A percentile compares a stretch with the other conserved stretches of the same genome.
These are phyloP conservation scores for Aurantiochytrium sp. DNA, from an alignment of 108 stramenopile species.

Conservation along the genomic window DNA sequence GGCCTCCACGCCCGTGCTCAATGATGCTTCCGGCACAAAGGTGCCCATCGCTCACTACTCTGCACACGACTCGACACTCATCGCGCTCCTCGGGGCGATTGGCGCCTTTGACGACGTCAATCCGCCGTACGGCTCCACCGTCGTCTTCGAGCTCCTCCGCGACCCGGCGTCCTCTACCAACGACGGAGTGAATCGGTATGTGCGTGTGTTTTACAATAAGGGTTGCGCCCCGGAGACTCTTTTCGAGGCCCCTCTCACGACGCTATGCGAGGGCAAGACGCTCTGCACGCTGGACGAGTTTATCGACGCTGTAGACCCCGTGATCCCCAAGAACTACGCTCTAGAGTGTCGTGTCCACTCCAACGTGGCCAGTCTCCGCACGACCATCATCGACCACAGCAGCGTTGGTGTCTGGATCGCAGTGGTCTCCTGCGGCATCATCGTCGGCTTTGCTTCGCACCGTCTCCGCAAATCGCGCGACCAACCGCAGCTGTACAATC, in stretches of 20 bases:
- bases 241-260: neutral
- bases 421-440: neutral
- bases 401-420: neutral
- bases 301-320: neutral
- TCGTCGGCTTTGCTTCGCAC: neutral
- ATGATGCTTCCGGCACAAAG: neutral
- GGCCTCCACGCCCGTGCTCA: neutral
- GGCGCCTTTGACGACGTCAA: neutral
- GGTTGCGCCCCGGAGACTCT: neutral
- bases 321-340: neutral
- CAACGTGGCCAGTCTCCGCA: neutral
- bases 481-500: no score
- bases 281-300: neutral
- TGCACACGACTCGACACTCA: conserved; percentile 7
- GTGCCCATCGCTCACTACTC: neutral
- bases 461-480: neutral
- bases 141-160: neutral
- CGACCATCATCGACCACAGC: neutral
- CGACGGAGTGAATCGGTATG: neutral
- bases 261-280: neutral
- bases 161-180: neutral
- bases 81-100: neutral
- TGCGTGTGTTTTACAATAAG: neutral
- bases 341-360: neutral
- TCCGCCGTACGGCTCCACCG: conserved; percentile 2